Base-by-base conservation (phyloP, 441 rosid species). In the Omphalea diandra region DNA sequence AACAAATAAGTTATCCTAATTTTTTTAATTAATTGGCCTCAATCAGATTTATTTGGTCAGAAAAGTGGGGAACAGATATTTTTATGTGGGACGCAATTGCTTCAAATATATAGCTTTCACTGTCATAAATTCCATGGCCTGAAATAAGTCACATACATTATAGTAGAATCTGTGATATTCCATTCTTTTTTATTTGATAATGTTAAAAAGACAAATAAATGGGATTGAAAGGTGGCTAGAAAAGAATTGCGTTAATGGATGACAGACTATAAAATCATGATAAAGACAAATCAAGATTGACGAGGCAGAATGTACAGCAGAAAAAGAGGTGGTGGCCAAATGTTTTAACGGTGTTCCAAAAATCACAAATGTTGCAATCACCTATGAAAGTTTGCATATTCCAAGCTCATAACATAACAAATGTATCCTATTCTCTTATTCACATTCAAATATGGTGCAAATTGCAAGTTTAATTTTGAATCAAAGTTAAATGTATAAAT, bases 221-320 rank as follows among this genome's bases (percentile, higher is more conserved):
- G 58, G 17, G 17, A 17, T 31, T 33, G 38, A 33, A 57, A 15
- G 26, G 17, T 24, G 62, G 1, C 7, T 15, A 31, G 26, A 27
- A 35, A 32, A 69, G 65, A 47, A 7, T 9, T 15, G 36, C 20
- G 3, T 50, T 46, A 70, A 70, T 70, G 73, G 73, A 70, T 61
- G 67, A 60, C 73, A 40, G 74, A 0, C 61, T 20, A 58, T 20
- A 17, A 61, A 11, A 70, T 3, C 43, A 61, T 26, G 61, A 40
- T 27, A 62, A 40, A 18, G 74, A 62, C 62, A 18, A 24, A 55
- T 38, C 31, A n/a, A 7, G 47, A 32, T 49, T 17, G n/a, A 65
- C 57, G 41, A 43, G 38, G 46, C 35, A n/a, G 26, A 1, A 0
- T 35, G 8, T 15, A 9, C 18, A 35, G 47, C 0, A 27, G 27